A percentile compares a stretch with the other conserved stretches of the same genome.
Evolutionary conservation across 768 basidiomycete genomes (phyloP).

Genomic region (Steccherinum ochraceum): DNA sequence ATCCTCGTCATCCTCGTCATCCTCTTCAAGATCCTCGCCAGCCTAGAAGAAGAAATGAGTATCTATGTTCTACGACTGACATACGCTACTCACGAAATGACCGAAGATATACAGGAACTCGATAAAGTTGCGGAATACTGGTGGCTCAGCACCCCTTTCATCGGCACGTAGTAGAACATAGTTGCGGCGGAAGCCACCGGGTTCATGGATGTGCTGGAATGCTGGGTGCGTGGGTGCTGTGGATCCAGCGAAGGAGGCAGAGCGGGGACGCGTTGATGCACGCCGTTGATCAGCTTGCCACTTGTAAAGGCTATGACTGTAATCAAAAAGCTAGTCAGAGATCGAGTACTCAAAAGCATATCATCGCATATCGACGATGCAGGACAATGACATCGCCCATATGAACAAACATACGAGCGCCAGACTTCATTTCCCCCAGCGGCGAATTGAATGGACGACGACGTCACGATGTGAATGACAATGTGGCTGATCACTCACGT

Average conservation of each 20-base stretch:
- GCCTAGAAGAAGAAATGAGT: slow-evolving; percentile 45
- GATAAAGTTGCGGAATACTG: slow-evolving; percentile 78
- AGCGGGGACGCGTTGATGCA: slow-evolving; percentile 52
- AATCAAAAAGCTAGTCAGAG: slow-evolving; percentile 2
- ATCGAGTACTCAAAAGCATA: slow-evolving; percentile 10
- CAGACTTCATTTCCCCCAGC: too few relatives aligned
- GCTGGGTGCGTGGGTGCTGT: slow-evolving; percentile 55
- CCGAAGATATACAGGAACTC: slow-evolving; percentile 95
- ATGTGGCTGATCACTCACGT: slow-evolving; percentile 57
- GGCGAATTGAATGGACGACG: too few relatives aligned
- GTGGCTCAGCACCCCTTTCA: slow-evolving; percentile 44
- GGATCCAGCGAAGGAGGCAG: slow-evolving; percentile 64
- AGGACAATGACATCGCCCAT: too few relatives aligned
- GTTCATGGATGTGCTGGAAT: slow-evolving; percentile 91
- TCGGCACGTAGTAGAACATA: slow-evolving; percentile 71
- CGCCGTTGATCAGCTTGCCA: slow-evolving; percentile 78
- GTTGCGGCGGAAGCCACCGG: slow-evolving; percentile 90
- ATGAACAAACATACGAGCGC: too few relatives aligned
- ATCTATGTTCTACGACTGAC: neutral
- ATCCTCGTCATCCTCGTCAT: slow-evolving; percentile 54
- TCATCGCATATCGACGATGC: slow-evolving; percentile 11
- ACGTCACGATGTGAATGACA: neutral
- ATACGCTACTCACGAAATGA: slow-evolving; percentile 71
- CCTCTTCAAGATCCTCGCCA: slow-evolving; percentile 78
- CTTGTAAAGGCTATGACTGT: slow-evolving; percentile 91